Evolutionary conservation across 2,329 filamentous ascomycete genomes (phyloP).

Genomic region (Aspergillus viridinutans): DNA sequence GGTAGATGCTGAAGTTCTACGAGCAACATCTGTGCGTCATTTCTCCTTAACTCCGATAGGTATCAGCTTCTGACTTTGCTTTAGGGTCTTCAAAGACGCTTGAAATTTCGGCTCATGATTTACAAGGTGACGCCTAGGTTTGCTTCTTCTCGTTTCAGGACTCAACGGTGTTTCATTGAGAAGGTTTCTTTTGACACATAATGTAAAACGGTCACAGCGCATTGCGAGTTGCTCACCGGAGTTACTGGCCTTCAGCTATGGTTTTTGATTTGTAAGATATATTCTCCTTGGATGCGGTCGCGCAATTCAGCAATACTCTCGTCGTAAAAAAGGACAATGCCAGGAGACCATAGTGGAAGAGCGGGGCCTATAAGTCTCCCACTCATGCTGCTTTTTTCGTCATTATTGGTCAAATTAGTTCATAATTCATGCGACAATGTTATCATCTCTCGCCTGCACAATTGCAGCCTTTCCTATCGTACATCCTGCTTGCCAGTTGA

Average conservation of each 20-base stretch:
- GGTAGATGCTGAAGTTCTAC: constrained; percentile 47
- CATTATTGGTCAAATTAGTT: not conserved
- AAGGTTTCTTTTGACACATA: not conserved
- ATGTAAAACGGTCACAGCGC: constrained; percentile 1
- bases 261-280: constrained; percentile 10
- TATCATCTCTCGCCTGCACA: not conserved
- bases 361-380: not conserved
- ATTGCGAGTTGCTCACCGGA: constrained; percentile 11
- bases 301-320: not conserved
- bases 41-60: not conserved
- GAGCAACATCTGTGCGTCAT: constrained; percentile 44
- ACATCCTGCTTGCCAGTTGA: not conserved
- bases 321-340: not conserved
- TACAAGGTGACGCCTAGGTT: not conserved
- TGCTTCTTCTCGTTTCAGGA: not conserved
- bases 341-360: not conserved
- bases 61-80: constrained; percentile 12
- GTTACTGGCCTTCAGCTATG: constrained; percentile 2
- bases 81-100: constrained; percentile 35
- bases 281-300: constrained; percentile 1
- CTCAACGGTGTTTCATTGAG: not conserved
- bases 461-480: not conserved
- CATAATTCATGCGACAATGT: not conserved
- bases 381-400: not conserved
- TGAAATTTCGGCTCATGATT: constrained; percentile 6